Conservation (phyloP, 768 basidiomycete genomes). For the Cantharellus anzutake region DNA sequence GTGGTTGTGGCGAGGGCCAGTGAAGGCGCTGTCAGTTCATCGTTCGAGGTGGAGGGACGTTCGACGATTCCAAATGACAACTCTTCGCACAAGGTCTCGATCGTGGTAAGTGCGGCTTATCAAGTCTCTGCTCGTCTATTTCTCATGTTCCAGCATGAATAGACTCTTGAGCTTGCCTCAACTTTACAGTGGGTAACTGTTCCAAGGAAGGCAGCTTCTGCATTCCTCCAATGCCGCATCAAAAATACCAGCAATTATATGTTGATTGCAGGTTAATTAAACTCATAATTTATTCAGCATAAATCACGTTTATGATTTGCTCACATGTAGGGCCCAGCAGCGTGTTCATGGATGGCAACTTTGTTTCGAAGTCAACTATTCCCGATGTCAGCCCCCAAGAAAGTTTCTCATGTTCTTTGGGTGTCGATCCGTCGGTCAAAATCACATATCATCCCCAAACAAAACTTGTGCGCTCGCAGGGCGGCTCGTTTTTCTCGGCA, state of each 20-base stretch:
- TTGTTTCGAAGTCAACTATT: constrained; percentile 9
- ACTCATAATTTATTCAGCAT: not conserved
- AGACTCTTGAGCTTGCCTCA: constrained; percentile 2
- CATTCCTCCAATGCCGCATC: constrained; percentile 5
- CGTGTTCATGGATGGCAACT: constrained; percentile 10
- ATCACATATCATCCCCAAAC: constrained; percentile 8
- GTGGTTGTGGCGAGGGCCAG: not conserved
- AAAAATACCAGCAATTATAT: constrained; percentile 9
- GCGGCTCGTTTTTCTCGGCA: not conserved
- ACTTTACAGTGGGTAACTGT: constrained; percentile 9
- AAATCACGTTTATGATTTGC: constrained; percentile 1
- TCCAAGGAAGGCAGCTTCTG: constrained; percentile 1
- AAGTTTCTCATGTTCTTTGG: constrained; percentile 7
- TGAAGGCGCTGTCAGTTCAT: not conserved
- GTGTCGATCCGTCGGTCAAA: constrained; percentile 8
- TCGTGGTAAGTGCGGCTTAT: not conserved
- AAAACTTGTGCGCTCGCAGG: not conserved
- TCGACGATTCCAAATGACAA: constrained; percentile 8
- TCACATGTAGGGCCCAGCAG: constrained; percentile 3
- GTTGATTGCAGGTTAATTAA: constrained; percentile 4
- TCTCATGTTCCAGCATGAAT: not conserved
- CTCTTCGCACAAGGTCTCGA: not conserved
- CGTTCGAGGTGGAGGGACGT: constrained; percentile 8
- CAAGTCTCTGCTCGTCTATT: not conserved
- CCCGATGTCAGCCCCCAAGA: constrained; percentile 6